phyloP scores from a whole-genome alignment of 257 asterid species.

The Primulina tabacum region DNA sequence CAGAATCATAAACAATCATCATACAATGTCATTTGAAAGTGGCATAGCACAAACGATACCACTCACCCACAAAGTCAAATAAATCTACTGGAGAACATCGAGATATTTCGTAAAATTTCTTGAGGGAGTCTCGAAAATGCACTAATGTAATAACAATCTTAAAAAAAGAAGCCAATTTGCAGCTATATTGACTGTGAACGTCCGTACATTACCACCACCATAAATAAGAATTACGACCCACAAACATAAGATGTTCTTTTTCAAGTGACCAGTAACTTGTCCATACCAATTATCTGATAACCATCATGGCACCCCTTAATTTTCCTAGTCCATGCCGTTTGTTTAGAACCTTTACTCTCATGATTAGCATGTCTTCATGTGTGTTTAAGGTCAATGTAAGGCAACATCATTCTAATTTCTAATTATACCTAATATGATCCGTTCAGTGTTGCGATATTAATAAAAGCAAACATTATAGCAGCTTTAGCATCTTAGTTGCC shows the following conservation, averaged over 20 bases:
- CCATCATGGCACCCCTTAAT: neutral
- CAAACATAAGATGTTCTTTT: neutral
- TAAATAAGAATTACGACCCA: neutral
- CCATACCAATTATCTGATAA: neutral
- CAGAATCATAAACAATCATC: conserved; percentile 13
- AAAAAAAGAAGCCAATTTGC: neutral
- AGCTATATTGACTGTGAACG: neutral
- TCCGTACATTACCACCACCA: neutral
- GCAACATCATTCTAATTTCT: neutral
- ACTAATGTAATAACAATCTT: neutral
- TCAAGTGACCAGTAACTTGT: neutral
- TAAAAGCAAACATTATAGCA: neutral
- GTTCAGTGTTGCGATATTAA: neutral
- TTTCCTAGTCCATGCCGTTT: neutral
- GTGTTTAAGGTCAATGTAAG: neutral
- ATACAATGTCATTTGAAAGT: neutral
- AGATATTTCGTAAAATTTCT: neutral
- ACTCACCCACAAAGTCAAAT: neutral
- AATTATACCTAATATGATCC: neutral
- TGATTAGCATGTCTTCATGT: neutral
- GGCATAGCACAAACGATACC: neutral
- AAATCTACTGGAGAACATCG: neutral
- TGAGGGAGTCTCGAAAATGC: conserved; percentile 2
- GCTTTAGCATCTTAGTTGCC: neutral
- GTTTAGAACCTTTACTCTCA: neutral